Percentiles rank a stretch among this genome's conserved stretches.
phyloP scores from a whole-genome alignment of 352 stramenopile species.

The Phytophthora sansomeana region DNA sequence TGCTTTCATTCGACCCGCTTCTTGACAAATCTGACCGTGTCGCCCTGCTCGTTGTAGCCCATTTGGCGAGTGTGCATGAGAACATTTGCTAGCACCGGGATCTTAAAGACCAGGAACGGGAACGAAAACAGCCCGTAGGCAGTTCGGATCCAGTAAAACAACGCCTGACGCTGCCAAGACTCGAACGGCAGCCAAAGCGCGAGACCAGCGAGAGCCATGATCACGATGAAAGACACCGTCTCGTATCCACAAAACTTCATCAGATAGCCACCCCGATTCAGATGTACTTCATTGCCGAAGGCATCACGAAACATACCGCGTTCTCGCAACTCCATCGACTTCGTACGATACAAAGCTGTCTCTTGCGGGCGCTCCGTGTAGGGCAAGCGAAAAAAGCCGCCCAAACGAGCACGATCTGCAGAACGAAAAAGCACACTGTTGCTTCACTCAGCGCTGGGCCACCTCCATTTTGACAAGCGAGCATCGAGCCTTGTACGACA shows the following conservation, averaged over 20 bases:
- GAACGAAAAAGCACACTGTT: conserved; percentile 83
- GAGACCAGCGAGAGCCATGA: conserved; percentile 63
- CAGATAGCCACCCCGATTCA: conserved; percentile 84
- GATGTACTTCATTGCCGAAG: conserved; percentile 83
- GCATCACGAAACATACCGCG: conserved; percentile 70
- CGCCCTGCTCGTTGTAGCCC: conserved; percentile 86
- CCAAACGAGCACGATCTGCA: conserved; percentile 89
- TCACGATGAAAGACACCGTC: conserved; percentile 80
- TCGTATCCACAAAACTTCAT: conserved; percentile 91
- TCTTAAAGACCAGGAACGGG: conserved; percentile 91
- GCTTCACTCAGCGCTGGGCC: conserved; percentile 71
- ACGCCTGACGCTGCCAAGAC: conserved; percentile 78
- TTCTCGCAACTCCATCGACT: conserved; percentile 54
- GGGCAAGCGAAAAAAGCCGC: conserved; percentile 85
- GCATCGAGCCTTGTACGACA: conserved; percentile 66
- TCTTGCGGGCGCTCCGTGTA: conserved; percentile 80
- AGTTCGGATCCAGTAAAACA: conserved; percentile 91
- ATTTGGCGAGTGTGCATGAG: conserved; percentile 86
- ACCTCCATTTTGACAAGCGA: conserved; percentile 60
- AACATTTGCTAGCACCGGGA: conserved; percentile 83
- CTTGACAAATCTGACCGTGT: conserved; percentile 71
- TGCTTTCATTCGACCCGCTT: conserved; percentile 36
- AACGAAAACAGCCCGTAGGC: conserved; percentile 87
- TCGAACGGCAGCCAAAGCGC: conserved; percentile 78
- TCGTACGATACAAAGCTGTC: conserved; percentile 58